Evolutionary conservation across 2,329 filamentous ascomycete genomes (phyloP).

Genomic region (Fusarium sp.): DNA sequence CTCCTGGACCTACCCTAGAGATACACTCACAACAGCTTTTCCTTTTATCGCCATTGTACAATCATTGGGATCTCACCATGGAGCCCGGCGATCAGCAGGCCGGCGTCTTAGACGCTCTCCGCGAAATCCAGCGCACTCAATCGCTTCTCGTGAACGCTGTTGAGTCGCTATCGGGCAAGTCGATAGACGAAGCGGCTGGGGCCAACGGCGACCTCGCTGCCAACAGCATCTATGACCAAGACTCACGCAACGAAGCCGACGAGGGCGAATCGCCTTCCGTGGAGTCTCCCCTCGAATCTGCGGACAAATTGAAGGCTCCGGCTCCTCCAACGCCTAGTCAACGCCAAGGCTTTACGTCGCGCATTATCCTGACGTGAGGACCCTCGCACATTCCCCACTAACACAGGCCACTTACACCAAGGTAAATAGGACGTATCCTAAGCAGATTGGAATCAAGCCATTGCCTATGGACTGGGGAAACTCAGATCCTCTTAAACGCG

Average conservation of each 20-base stretch:
- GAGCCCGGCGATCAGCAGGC: conserved; percentile 32
- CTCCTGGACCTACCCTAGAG: conserved; percentile 21
- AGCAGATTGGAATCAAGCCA: conserved; percentile 94
- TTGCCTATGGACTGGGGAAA: conserved; percentile 89
- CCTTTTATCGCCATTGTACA: not conserved
- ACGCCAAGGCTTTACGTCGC: conserved; percentile 61
- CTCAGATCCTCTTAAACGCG: conserved; percentile 77
- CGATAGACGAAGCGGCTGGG: conserved; percentile 27
- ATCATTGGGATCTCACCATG: conserved; percentile 33
- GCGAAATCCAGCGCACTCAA: conserved; percentile 56
- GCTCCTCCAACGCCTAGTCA: conserved; percentile 44
- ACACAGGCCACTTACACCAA: conserved; percentile 15
- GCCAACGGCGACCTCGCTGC: conserved; percentile 5
- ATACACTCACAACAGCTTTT: not conserved
- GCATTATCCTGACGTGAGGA: conserved; percentile 65
- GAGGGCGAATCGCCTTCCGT: conserved; percentile 10
- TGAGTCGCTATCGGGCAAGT: conserved; percentile 50
- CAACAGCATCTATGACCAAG: conserved; percentile 14
- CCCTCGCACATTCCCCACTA: conserved; percentile 6
- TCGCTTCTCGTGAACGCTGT: conserved; percentile 53
- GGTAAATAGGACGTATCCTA: conserved; percentile 78
- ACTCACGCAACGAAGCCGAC: conserved; percentile 17
- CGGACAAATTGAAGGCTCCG: conserved; percentile 37
- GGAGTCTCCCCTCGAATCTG: conserved; percentile 23
- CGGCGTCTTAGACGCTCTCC: conserved; percentile 46